Conservation (phyloP, 148 eudicot genomes). For the Rhododendron griersonianum region DNA sequence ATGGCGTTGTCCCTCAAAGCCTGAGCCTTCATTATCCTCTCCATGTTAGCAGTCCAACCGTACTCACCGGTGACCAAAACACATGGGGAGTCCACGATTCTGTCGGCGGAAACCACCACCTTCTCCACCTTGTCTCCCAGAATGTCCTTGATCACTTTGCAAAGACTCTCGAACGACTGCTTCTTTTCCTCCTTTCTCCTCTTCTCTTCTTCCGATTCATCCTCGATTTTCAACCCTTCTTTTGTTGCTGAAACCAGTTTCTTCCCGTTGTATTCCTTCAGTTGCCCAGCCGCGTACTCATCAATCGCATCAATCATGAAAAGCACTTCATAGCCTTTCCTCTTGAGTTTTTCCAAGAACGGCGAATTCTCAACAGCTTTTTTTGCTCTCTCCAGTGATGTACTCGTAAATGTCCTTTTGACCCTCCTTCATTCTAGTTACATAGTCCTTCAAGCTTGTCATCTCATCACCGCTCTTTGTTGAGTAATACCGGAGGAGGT, state of each 20-base stretch:
- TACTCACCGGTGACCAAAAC: conserved; percentile 15
- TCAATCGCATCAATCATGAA: conserved; percentile 1
- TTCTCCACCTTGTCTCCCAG: conserved; percentile 4
- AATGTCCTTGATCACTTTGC: conserved; percentile 13
- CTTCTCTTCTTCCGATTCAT: conserved; percentile 11
- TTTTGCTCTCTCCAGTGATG: conserved; percentile 5
- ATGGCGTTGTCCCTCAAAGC: conserved; percentile 10
- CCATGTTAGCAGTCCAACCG: conserved; percentile 13
- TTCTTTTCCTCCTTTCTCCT: conserved; percentile 11
- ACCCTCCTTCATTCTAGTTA: conserved; percentile 8
- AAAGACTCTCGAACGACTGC: conserved; percentile 3
- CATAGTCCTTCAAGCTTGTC: conserved; percentile 7
- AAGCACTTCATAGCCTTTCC: conserved; percentile 4
- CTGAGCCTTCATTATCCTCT: conserved; percentile 17
- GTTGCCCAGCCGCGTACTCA: conserved; percentile 10
- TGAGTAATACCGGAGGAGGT: background rate
- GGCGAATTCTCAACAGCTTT: conserved; percentile 12
- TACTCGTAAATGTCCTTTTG: conserved; percentile 11
- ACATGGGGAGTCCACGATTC: conserved; percentile 13
- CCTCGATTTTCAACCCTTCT: conserved; percentile 7
- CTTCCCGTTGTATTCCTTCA: conserved; percentile 6
- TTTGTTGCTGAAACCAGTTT: conserved; percentile 4
- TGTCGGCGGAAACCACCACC: background rate
- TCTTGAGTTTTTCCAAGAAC: conserved; percentile 1
- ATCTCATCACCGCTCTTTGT: conserved; percentile 7